Evolutionary conservation across 2,329 filamentous ascomycete genomes (phyloP).

Genomic region (Xylariaceae sp.): DNA sequence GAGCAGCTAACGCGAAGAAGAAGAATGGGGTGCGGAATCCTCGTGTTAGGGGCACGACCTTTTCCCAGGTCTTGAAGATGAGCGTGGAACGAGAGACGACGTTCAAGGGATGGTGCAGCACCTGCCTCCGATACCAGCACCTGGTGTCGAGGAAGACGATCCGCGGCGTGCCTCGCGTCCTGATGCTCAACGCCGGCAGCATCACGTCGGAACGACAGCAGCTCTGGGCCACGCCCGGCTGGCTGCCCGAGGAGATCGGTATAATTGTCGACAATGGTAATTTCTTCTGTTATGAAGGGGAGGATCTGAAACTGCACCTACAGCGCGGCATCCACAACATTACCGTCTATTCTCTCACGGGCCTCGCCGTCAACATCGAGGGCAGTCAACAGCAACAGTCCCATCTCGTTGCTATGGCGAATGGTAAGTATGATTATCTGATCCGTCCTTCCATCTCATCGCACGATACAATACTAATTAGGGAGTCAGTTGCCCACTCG

Average conservation of each 20-base stretch:
- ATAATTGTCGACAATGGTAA: slow-evolving; percentile 87
- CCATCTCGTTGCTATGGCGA: slow-evolving; percentile 86
- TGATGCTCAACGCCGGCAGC: slow-evolving; percentile 82
- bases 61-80: slow-evolving; percentile 86
- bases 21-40: slow-evolving; percentile 44
- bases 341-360: slow-evolving; percentile 84
- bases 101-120: slow-evolving; percentile 87
- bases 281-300: slow-evolving; percentile 90
- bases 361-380: slow-evolving; percentile 85
- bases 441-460: no score
- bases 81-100: slow-evolving; percentile 87
- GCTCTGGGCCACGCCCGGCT: slow-evolving; percentile 84
- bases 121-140: slow-evolving; percentile 85
- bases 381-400: slow-evolving; percentile 78
- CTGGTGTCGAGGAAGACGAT: slow-evolving; percentile 81
- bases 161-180: slow-evolving; percentile 72
- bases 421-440: slow-evolving; percentile 50
- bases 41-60: slow-evolving; percentile 56
- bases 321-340: slow-evolving; percentile 76
- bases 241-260: slow-evolving; percentile 90
- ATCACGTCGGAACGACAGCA: slow-evolving; percentile 66
- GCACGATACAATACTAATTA: slow-evolving; percentile 22
- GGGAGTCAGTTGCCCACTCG: slow-evolving; percentile 56
- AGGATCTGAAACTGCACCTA: slow-evolving; percentile 75
- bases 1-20: slow-evolving; percentile 29